Evolutionary conservation across 2,329 filamentous ascomycete species (phyloP).

Genomic region (Calonectria pauciramosa): DNA sequence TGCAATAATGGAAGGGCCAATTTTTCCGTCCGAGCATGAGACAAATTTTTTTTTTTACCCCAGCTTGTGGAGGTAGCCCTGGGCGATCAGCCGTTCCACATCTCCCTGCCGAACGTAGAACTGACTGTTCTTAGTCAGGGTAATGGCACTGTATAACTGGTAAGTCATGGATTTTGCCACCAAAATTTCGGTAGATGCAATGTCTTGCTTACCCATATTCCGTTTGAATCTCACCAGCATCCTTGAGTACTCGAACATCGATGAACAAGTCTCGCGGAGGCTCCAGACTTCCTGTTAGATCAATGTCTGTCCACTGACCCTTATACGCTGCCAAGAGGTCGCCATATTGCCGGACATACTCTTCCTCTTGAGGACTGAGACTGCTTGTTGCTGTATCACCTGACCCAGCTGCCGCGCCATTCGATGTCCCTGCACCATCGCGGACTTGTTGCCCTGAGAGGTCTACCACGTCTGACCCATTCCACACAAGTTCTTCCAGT

Average conservation of each 20-base stretch:
- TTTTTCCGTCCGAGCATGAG: not conserved
- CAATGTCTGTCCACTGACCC: conserved; percentile 98
- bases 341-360: conserved; percentile 92
- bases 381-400: conserved; percentile 75
- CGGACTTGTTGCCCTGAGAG: conserved; percentile 69
- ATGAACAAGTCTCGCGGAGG: conserved; percentile 97
- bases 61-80: conserved; percentile 94
- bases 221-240: conserved; percentile 98
- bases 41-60: conserved; percentile 65
- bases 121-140: conserved; percentile 96
- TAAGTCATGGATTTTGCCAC: conserved; percentile 34
- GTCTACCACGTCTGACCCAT: conserved; percentile 86
- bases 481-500: conserved; percentile 94
- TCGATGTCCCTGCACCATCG: conserved; percentile 51
- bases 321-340: conserved; percentile 97
- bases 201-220: conserved; percentile 86
- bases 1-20: not conserved
- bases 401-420: conserved; percentile 49
- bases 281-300: conserved; percentile 92
- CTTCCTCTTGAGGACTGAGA: conserved; percentile 94
- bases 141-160: conserved; percentile 79
- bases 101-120: conserved; percentile 97
- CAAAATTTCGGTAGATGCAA: not conserved
- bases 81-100: conserved; percentile 92
- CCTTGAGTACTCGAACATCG: conserved; percentile 94